Evolutionary conservation across 148 eudicot species (phyloP).

Genomic region (Nepenthes gracilis): DNA sequence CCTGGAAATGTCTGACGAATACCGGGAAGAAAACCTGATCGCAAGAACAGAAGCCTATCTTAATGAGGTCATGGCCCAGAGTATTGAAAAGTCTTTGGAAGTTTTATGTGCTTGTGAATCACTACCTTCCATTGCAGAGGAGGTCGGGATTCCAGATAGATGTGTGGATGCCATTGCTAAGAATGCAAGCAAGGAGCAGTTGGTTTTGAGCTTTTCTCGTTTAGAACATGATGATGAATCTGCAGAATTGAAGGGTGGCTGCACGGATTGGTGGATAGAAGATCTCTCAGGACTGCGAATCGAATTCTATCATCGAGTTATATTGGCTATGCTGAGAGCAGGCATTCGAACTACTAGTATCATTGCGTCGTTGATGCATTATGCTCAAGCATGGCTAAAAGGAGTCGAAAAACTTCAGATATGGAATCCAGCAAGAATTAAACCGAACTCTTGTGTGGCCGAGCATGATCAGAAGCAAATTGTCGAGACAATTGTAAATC

Average conservation of each 20-base stretch:
- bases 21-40: slow-evolving; percentile 47
- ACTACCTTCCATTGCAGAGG: slow-evolving; percentile 32
- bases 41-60: slow-evolving; percentile 47
- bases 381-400: slow-evolving; percentile 49
- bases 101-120: slow-evolving; percentile 45
- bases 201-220: slow-evolving; percentile 33
- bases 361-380: slow-evolving; percentile 53
- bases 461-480: slow-evolving; percentile 44
- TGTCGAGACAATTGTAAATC: slow-evolving; percentile 44
- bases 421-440: slow-evolving; percentile 49
- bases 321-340: slow-evolving; percentile 30
- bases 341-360: slow-evolving; percentile 41
- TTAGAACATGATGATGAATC: slow-evolving; percentile 22
- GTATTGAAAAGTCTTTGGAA: slow-evolving; percentile 47
- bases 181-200: slow-evolving; percentile 49
- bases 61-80: slow-evolving; percentile 29
- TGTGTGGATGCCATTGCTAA: slow-evolving; percentile 41
- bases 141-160: slow-evolving; percentile 28
- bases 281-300: slow-evolving; percentile 50
- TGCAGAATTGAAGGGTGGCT: slow-evolving; percentile 21
- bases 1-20: slow-evolving; percentile 62
- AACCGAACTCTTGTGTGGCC: slow-evolving; percentile 18
- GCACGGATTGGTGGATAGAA: slow-evolving; percentile 60
- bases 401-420: slow-evolving; percentile 59
- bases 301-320: slow-evolving; percentile 33